Evolutionary conservation across 176 grass and related monocot species (phyloP).

Genomic region (Hsuehochloa calcarea): DNA sequence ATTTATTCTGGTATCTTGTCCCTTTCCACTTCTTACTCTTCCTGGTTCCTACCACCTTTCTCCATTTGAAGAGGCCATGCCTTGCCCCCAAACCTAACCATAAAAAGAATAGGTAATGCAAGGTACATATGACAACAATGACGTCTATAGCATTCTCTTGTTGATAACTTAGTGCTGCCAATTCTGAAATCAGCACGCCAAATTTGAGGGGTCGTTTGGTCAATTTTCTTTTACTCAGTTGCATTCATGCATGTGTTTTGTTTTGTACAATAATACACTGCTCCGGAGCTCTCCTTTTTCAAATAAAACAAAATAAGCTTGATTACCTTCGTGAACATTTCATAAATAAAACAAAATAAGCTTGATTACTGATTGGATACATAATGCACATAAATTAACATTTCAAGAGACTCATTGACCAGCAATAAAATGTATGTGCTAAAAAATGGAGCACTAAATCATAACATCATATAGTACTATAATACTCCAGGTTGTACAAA

Average conservation of each 20-base stretch:
- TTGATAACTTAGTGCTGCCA: neutral
- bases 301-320: neutral
- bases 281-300: neutral
- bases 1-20: conserved; percentile 69
- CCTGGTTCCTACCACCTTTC: conserved; percentile 49
- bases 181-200: neutral
- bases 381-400: neutral
- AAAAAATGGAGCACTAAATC: neutral
- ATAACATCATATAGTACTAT: neutral
- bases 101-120: conserved; percentile 3
- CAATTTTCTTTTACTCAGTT: neutral
- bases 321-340: neutral
- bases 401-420: neutral
- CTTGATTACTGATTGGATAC: neutral
- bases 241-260: neutral
- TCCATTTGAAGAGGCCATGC: conserved; percentile 22
- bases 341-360: neutral
- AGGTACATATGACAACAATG: neutral
- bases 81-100: conserved; percentile 31
- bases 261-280: neutral
- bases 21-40: conserved; percentile 61
- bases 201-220: neutral
- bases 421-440: neutral
- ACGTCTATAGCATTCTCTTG: neutral
- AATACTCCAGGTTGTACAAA: neutral